A percentile compares a stretch with the other conserved stretches of the same genome.
phyloP scores from a whole-genome alignment of 192 early-diverging fungal genomes.

The Phycomyces nitens region DNA sequence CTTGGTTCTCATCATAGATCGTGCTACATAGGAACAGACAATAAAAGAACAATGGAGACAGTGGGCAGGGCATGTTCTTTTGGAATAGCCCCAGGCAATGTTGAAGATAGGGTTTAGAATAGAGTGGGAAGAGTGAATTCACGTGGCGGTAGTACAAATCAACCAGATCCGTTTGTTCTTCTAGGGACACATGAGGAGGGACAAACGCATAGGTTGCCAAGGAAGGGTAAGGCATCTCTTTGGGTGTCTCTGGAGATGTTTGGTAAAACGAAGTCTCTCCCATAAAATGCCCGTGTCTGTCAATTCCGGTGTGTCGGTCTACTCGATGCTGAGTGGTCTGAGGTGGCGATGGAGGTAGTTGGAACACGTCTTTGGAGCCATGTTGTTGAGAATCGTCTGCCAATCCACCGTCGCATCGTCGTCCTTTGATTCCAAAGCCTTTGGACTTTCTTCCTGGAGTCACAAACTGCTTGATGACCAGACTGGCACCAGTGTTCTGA shows the following conservation, averaged over 20 bases:
- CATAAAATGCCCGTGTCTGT: slow-evolving; percentile 13
- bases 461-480: not conserved
- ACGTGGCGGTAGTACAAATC: slow-evolving; percentile 34
- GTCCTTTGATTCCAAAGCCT: too few species aligned
- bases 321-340: not conserved
- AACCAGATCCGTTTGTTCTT: slow-evolving; percentile 27
- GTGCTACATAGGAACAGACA: slow-evolving; percentile 21
- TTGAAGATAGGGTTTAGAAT: not conserved
- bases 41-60: slow-evolving; percentile 24
- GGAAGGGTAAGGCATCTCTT: slow-evolving; percentile 4
- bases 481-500: not conserved
- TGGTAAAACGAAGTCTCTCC: slow-evolving; percentile 17
- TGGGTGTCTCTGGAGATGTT: not conserved
- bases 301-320: slow-evolving; percentile 7
- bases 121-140: slow-evolving; percentile 35
- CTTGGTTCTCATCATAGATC: not conserved
- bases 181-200: slow-evolving; percentile 6
- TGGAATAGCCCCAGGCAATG: not conserved
- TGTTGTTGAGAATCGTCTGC: too few species aligned
- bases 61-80: not conserved
- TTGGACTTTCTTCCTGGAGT: not conserved
- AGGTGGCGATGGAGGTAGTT: not conserved
- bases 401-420: too few species aligned
- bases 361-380: too few species aligned
- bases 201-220: not conserved